Percentiles rank a stretch among this genome's conserved stretches.
Conservation (phyloP, 2,329 filamentous ascomycete genomes). For the Exophiala sp. region DNA sequence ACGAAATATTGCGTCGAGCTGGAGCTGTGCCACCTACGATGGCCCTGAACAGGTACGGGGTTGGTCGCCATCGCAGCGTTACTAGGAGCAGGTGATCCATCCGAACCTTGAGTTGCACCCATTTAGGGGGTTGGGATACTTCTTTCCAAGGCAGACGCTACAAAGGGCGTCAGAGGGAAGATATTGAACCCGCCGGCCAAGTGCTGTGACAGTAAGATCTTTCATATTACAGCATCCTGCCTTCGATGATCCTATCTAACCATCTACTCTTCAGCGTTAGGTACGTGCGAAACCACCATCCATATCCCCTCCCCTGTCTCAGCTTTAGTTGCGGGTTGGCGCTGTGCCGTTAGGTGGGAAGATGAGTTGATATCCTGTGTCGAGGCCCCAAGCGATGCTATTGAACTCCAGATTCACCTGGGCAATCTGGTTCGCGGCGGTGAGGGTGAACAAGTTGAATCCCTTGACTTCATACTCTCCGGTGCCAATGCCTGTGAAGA, state of each 20-base stretch:
- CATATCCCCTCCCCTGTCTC: not conserved
- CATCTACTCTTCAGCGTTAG: not conserved
- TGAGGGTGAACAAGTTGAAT: constrained; percentile 24
- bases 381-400: constrained; percentile 23
- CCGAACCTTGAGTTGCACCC: no score
- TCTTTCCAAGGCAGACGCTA: no score
- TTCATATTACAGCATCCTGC: no score
- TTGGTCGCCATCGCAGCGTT: no score
- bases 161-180: no score
- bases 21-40: no score
- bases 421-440: constrained; percentile 9
- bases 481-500: constrained; percentile 22
- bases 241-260: not conserved
- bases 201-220: no score
- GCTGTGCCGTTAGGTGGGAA: constrained; percentile 5
- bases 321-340: constrained; percentile 3
- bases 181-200: no score
- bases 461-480: constrained; percentile 23
- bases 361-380: constrained; percentile 23
- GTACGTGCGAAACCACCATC: not conserved
- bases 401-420: constrained; percentile 23
- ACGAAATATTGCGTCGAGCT: no score
- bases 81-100: no score
- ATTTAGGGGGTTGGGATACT: no score
- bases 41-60: no score